A percentile compares a stretch with the other conserved stretches of the same genome.
Evolutionary conservation across 768 basidiomycete species (phyloP).

Genomic region (Termitomyces sp.): DNA sequence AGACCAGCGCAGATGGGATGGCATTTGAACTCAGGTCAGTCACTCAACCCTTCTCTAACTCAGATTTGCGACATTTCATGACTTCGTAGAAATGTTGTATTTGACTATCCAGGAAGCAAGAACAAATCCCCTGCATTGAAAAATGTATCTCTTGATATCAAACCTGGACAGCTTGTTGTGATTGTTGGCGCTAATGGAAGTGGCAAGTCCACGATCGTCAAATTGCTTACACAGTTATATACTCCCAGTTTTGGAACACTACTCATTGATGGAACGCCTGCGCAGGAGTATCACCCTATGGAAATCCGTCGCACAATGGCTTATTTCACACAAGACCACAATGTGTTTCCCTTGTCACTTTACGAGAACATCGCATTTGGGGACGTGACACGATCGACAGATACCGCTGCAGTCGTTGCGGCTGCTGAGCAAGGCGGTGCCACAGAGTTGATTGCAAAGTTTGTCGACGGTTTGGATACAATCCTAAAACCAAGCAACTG

Average conservation of each 20-base stretch:
- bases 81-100: conserved; percentile 39
- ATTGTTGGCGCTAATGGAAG: conserved; percentile 56
- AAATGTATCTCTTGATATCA: conserved; percentile 36
- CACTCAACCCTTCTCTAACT: background rate
- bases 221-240: conserved; percentile 44
- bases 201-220: conserved; percentile 49
- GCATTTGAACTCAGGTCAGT: conserved; percentile 21
- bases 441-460: conserved; percentile 12
- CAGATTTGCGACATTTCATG: background rate
- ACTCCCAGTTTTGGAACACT: conserved; percentile 38
- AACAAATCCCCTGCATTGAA: conserved; percentile 27
- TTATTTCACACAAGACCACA: conserved; percentile 44
- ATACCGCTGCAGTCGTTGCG: conserved; percentile 16
- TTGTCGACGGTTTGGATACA: conserved; percentile 15
- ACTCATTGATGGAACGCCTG: conserved; percentile 35
- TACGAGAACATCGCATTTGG: conserved; percentile 35
- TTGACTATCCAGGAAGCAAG: conserved; percentile 44
- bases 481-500: conserved; percentile 11
- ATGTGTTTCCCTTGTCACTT: conserved; percentile 42
- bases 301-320: conserved; percentile 40
- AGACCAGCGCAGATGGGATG: conserved; percentile 19
- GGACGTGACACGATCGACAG: conserved; percentile 7
- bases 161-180: conserved; percentile 43
- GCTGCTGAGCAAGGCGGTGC: conserved; percentile 27
- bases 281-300: conserved; percentile 27